Base-by-base conservation (phyloP, 192 early-diverging fungal species). In the Coemansia guatemalensis region DNA sequence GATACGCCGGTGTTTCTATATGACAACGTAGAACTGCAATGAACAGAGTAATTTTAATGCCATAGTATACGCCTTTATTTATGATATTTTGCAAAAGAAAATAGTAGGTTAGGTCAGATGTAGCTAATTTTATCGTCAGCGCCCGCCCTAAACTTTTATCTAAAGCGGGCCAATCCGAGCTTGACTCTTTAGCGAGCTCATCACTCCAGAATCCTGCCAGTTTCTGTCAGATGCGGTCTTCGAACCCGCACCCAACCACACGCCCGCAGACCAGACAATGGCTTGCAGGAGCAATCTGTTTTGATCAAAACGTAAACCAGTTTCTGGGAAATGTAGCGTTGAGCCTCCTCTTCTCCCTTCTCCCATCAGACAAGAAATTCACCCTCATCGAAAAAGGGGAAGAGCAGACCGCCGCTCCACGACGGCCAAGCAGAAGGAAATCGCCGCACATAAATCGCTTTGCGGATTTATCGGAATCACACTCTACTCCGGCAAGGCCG, bases 181-280 rank as follows among this genome's bases (percentile, higher is more conserved):
- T 74, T 74, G 71, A 74, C 71, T 74, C 66, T 49, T 60, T 60
- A 73, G 63, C 63, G 60, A 8, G 25, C 48, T 72, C 70, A 72
- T 72, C 70, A 72, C 59, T 27, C 70, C 70, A 53, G 26, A 30
- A 52, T n/a, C 21, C 6, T 6, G 0, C 8, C 0, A 24, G 6
- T 52, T 52, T n/a, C 47, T 7, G 17, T 7, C 29, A n/a, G 25
- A 26, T 25, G 20, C 25, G 21, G 27, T 11, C 30, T 14, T 58
- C 57, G 57, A 58, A 58, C 57, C 57, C 41, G 49, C 49, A 24
- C 17, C 51, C 51, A 26, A 52, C 33, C 33, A 35, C 33, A 35
- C n/a, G n/a, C 5, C 33, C 5, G 33, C 33, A 35, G 11, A 6
- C 39, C 39, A 44, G 4, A 1, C 9, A 14, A 6, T 44, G 39